Evolutionary conservation across 2,329 filamentous ascomycete genomes (phyloP), one percentile per base, ranked within the genome.

Genomic region (Curvularia hawaiiensis): DNA sequence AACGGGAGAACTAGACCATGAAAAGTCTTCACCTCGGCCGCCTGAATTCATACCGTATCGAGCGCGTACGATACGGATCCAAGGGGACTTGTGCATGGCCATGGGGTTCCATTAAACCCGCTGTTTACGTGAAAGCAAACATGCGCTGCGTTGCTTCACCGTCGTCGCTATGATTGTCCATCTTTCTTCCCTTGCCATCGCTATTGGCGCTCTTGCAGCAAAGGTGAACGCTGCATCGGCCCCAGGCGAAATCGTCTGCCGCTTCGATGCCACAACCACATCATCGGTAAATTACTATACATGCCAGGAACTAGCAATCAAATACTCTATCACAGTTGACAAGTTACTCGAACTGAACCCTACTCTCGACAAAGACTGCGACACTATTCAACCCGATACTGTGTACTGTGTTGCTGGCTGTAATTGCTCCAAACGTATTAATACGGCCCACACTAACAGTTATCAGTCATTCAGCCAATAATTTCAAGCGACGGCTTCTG

Each of bases 331-430:
- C 38, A 54, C 38, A 16, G 38, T 65, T 8, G 65, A 69, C 9
- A 54, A 52, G 18, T 72, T 74, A 40, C 72, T 72, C 41, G 28
- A 33, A 35, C 56, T 75, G 11, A 75, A 75, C 54, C 70, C 70
- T 11, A 31, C 44, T 2, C n/a, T 76, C 11, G 46, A 71, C 11
- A 45, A 22, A 26, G 68, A 71, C 51, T 76, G 73, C 56, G 46
- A 54, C 14, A 71, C 66, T 43, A 68, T 76, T 45, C 50, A 68
- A 50, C 64, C 71, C 5, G 58, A 67, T 24, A 71, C 67, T 1
- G 51, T 63, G 11, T 76, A 74, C 48, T 75, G 72, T 53, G 64
- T 70, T 4, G 50, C 47, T 18, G 68, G 71, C 45, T 75, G 72
- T 75, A 58, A 48, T 35, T n/a, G 33, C 33, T 35, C 33, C 33